Evolutionary conservation across 176 grass and related monocot species (phyloP).

Genomic region (Carex myosuroides): DNA sequence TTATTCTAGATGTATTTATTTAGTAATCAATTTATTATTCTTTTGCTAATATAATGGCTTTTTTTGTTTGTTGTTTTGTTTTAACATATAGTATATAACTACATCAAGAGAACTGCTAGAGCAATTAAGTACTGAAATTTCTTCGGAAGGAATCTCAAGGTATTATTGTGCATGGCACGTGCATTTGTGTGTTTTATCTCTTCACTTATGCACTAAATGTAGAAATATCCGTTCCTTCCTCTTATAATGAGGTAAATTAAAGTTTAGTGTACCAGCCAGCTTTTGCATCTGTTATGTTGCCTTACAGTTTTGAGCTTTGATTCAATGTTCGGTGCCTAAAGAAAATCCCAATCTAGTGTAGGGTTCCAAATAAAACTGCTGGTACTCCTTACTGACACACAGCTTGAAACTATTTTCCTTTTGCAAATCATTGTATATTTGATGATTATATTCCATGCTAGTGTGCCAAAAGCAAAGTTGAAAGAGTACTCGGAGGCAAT

Average conservation of each 20-base stretch:
- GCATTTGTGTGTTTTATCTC: constrained; percentile 1
- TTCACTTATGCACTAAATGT: background rate
- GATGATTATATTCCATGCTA: constrained; percentile 19
- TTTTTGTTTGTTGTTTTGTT: constrained; percentile 10
- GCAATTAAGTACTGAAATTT: constrained; percentile 65
- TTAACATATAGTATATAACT: constrained; percentile 69
- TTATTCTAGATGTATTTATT: background rate
- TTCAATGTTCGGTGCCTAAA: background rate
- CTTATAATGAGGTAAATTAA: background rate
- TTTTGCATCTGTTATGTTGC: background rate
- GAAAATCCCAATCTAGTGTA: background rate
- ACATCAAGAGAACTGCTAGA: constrained; percentile 78
- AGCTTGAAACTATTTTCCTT: background rate
- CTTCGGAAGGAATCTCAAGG: constrained; percentile 66
- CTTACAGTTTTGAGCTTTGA: background rate
- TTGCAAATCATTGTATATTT: background rate
- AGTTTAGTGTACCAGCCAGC: background rate
- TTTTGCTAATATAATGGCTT: background rate
- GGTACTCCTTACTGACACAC: background rate
- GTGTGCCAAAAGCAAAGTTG: constrained; percentile 80
- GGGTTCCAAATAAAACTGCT: background rate
- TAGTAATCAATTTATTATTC: background rate
- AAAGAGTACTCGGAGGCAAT: constrained; percentile 88
- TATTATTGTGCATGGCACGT: constrained; percentile 6
- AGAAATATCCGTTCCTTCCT: background rate